Percentiles rank a stretch among this genome's conserved stretches.
These are phyloP conservation scores for Micromonas pusilla DNA, from an alignment of 139 green algal genomes.

Conservation along the genomic window DNA sequence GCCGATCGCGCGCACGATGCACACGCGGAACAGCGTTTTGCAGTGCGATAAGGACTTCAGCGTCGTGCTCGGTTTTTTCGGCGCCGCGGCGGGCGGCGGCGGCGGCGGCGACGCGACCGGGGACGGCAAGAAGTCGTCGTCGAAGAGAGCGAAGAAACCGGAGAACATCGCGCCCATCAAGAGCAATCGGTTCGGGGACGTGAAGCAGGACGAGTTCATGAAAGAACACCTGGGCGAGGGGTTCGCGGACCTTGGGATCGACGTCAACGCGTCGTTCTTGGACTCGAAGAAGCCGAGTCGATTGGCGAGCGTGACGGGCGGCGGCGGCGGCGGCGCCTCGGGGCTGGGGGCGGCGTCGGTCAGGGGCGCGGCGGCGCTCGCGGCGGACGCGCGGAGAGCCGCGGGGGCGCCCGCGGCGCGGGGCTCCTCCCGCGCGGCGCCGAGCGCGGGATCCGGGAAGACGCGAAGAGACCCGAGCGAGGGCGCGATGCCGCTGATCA, in stretches of 20 bases:
- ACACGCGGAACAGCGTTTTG: conserved; percentile 4
- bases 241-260: background rate
- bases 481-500: conserved; percentile 17
- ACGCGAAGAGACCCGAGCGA: background rate
- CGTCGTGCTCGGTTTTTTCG: background rate
- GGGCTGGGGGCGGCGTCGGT: background rate
- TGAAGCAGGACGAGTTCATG: conserved; percentile 15
- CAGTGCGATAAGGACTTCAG: conserved; percentile 8
- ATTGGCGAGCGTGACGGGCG: background rate
- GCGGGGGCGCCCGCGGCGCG: no score
- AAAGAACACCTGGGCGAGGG: conserved; percentile 1
- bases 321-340: background rate
- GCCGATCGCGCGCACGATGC: background rate
- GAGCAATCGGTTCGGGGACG: background rate
- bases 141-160: background rate
- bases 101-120: background rate
- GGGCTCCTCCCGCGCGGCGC: no score
- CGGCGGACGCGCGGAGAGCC: no score
- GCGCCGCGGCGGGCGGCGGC: background rate
- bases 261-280: conserved; percentile 17
- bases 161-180: background rate
- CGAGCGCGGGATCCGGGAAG: background rate
- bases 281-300: background rate
- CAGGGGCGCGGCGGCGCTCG: no score
- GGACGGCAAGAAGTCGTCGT: background rate